Base-by-base conservation (phyloP, 2,329 filamentous ascomycete genomes). In the Colletotrichum graminicola region DNA sequence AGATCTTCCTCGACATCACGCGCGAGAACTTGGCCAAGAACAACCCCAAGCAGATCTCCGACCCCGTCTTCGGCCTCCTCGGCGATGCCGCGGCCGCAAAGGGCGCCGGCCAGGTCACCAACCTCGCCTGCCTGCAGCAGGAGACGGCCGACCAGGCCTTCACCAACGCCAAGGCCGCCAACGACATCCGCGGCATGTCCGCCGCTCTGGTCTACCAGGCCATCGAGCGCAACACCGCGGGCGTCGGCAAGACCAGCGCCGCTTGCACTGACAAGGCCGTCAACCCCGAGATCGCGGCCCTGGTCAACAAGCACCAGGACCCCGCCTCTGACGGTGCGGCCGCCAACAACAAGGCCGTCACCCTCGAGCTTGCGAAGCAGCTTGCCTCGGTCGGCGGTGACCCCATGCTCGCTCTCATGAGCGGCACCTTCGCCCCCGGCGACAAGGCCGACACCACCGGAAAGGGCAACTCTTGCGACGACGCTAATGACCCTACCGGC, bases 101-200 rank as follows among this genome's bases (percentile, higher is more conserved):
- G 5, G 70, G 83, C 47, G 78, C 80, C 23, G 75, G 75, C 39
- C 54, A 75, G 21, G 80, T 84, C 55, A 76, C 79, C 62, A 81
- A 85, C 74, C 77, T 84, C 23, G 83, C 83, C 76, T 85, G 83
- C 67, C 74, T 85, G 64, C 83, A 85, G 77, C 83, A 85, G 76
- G 83, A 82, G 61, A 85, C 84, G 45, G 87, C 88, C 16, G 88
- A 89, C 72, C 87, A 88, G 79, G 87, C 88, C 29, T 89, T 89
- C 78, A 89, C 87, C 77, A 89, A 89, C 73, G 87, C 87, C 41
- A 89, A 89, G 77, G 85, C 78, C 0, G 82, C 82, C 29, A 80
- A 81, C 16, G 86, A 89, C 73, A 80, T 89, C 39, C 80, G 84
- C 4, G 87, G 86, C 59, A 87, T 88, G 87, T 85, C 85, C 6